phyloP scores from a whole-genome alignment of 2,329 filamentous ascomycete genomes.

The Ophiostoma novo-ulmi region DNA sequence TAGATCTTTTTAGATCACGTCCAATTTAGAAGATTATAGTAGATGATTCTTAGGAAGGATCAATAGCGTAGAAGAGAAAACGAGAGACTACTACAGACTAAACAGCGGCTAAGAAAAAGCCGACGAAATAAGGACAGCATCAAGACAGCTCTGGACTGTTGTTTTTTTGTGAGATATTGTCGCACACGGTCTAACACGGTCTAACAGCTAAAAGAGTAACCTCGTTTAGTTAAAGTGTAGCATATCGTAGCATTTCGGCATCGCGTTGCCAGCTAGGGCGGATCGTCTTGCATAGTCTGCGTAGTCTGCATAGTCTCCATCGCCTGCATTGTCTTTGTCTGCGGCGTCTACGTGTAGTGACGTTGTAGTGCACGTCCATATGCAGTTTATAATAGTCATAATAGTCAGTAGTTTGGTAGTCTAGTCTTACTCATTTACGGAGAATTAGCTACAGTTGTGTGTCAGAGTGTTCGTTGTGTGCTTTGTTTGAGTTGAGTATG shows the following conservation, averaged over 20 bases:
- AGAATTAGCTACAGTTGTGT: too few relatives aligned
- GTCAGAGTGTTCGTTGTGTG: not conserved
- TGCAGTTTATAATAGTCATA: not conserved
- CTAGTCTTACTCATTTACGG: too few relatives aligned
- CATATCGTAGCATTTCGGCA: constrained; percentile 6
- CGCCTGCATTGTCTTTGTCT: not conserved
- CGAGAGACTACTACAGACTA: too few relatives aligned
- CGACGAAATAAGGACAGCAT: not conserved
- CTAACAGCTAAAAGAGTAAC: not conserved
- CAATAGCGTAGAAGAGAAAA: too few relatives aligned
- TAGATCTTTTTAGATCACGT: not conserved
- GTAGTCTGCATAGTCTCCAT: not conserved
- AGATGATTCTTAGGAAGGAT: too few relatives aligned
- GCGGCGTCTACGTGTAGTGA: not conserved
- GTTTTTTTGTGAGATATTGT: too few relatives aligned
- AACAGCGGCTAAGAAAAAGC: not conserved
- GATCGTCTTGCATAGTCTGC: not conserved
- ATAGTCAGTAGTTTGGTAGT: too few relatives aligned
- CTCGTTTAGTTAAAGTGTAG: constrained; percentile 3
- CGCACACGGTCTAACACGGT: too few relatives aligned
- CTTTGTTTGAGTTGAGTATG: not conserved
- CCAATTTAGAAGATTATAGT: too few relatives aligned
- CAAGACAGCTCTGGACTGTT: too few relatives aligned
- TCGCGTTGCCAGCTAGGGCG: constrained; percentile 8
- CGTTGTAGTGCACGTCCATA: not conserved